Conservation (phyloP, 257 asterid species). For the Nicotiana sylvestris region DNA sequence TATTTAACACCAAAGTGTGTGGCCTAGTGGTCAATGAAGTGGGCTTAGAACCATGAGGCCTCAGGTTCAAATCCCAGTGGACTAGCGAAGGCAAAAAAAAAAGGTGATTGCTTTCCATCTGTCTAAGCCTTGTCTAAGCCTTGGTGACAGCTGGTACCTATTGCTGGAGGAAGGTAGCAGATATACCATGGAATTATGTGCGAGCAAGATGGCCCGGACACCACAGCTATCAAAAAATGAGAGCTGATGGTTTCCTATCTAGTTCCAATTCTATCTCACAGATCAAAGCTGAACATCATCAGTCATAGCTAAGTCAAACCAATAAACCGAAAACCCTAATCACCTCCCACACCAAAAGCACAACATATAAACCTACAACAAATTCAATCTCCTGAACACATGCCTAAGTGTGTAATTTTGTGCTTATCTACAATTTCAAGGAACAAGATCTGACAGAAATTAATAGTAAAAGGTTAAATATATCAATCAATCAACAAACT, state of each 20-base stretch:
- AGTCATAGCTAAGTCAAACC: background rate
- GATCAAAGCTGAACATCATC: background rate
- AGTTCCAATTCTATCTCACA: background rate
- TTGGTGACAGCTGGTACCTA: too few species aligned
- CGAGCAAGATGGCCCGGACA: too few species aligned
- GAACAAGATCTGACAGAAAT: background rate
- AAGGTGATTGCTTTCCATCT: too few species aligned
- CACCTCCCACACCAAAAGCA: background rate
- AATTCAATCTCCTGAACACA: background rate
- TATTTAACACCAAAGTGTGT: too few species aligned
- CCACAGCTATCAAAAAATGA: too few species aligned
- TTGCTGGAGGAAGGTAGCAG: too few species aligned
- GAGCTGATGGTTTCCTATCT: background rate
- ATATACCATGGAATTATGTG: too few species aligned
- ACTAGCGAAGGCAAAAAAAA: too few species aligned
- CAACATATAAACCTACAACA: background rate
- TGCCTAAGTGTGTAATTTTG: background rate
- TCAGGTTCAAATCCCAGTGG: too few species aligned
- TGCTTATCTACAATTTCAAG: background rate
- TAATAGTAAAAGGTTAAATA: background rate
- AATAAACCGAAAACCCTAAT: background rate
- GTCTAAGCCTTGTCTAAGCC: too few species aligned
- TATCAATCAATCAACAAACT: background rate
- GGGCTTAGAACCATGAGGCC: too few species aligned
- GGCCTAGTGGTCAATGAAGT: too few species aligned